phyloP scores from a whole-genome alignment of 1,284 basidiomycete species.

The Blastosporella zonata region DNA sequence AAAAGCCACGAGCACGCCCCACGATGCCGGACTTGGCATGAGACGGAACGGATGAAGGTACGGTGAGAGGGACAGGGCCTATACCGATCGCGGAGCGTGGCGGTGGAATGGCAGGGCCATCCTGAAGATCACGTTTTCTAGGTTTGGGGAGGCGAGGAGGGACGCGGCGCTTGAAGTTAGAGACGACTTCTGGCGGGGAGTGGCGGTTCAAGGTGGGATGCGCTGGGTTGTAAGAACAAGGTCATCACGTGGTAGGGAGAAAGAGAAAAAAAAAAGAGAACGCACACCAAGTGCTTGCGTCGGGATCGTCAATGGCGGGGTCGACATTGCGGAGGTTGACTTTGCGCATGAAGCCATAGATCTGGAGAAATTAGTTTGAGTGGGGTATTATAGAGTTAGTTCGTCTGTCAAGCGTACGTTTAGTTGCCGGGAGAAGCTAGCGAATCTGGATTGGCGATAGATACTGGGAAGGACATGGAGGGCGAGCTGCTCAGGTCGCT shows the following conservation, averaged over 20 bases:
- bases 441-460: conserved; percentile 90
- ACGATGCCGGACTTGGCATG: conserved; percentile 42
- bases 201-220: conserved; percentile 86
- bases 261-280: conserved; percentile 22
- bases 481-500: conserved; percentile 84
- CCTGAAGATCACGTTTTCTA: conserved; percentile 68
- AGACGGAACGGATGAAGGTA: conserved; percentile 44
- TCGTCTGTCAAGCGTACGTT: conserved; percentile 62
- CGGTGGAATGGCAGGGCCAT: conserved; percentile 58
- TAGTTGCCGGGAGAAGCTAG: conserved; percentile 90
- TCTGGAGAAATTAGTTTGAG: conserved; percentile 42
- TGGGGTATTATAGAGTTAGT: conserved; percentile 24
- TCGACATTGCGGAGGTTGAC: conserved; percentile 90
- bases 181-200: conserved; percentile 81
- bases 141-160: conserved; percentile 86
- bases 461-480: conserved; percentile 86
- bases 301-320: conserved; percentile 87
- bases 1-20: conserved; percentile 72
- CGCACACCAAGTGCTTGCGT: conserved; percentile 92
- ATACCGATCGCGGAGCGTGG: conserved; percentile 70
- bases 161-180: conserved; percentile 89
- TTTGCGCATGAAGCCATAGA: conserved; percentile 95
- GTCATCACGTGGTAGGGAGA: conserved; percentile 15
- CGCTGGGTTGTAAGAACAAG: conserved; percentile 43
- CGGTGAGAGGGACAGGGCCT: conserved; percentile 57